phyloP scores from a whole-genome alignment of 2,329 filamentous ascomycete species.

The Lasiodiplodia sp. region DNA sequence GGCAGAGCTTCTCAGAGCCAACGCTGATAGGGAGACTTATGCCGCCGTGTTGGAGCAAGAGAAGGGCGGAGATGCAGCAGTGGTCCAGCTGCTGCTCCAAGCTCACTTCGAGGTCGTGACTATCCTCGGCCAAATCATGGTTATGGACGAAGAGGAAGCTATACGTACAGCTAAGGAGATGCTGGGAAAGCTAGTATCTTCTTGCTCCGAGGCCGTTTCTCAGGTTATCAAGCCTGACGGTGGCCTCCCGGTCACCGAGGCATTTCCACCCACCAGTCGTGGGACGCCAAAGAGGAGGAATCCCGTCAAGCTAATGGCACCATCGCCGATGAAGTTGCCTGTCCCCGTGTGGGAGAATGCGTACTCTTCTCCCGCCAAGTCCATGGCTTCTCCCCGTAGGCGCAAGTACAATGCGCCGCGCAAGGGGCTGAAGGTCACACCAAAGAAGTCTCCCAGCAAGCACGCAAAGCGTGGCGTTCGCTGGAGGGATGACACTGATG shows the following conservation, averaged over 20 bases:
- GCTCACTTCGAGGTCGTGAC: conserved; percentile 92
- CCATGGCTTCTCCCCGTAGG: conserved; percentile 72
- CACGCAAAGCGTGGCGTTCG: conserved; percentile 76
- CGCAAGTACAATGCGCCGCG: conserved; percentile 69
- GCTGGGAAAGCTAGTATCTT: conserved; percentile 78
- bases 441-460: conserved; percentile 72
- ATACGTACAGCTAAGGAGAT: conserved; percentile 79
- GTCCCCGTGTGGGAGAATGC: conserved; percentile 41
- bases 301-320: conserved; percentile 54
- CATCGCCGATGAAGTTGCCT: conserved; percentile 54
- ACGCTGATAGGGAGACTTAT: conserved; percentile 81
- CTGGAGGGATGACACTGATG: conserved; percentile 91
- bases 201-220: conserved; percentile 75
- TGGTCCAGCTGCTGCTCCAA: conserved; percentile 82
- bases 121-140: conserved; percentile 80
- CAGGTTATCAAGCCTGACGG: conserved; percentile 93
- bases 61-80: conserved; percentile 76
- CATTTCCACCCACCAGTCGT: conserved; percentile 72
- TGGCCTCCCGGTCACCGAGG: conserved; percentile 65
- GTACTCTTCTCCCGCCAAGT: conserved; percentile 70
- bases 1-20: conserved; percentile 83
- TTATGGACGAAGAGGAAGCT: conserved; percentile 84
- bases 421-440: conserved; percentile 75
- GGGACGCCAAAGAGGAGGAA: conserved; percentile 80
- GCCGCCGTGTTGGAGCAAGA: conserved; percentile 83